phyloP scores from a whole-genome alignment of 106 monocot genomes.

The Chionographis japonica region DNA sequence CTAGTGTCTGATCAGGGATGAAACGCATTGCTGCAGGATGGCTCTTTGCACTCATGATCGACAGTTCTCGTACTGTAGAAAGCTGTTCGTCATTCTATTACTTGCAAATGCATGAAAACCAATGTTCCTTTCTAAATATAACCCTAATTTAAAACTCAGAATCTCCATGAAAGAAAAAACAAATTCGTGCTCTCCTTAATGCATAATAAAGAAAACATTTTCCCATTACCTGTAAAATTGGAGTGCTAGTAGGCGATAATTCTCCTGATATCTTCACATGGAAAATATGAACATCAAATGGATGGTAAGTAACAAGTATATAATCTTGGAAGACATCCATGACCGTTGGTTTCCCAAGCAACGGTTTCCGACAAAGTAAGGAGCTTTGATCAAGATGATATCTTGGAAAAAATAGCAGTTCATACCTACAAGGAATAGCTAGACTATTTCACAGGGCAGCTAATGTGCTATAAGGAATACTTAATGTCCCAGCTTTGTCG shows the following conservation, averaged over 20 bases:
- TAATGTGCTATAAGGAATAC: neutral
- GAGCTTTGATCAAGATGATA: slow-evolving; percentile 99
- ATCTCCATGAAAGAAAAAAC: slow-evolving; percentile 1
- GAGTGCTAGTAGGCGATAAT: slow-evolving; percentile 63
- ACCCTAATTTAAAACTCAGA: neutral
- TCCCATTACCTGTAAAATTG: slow-evolving; percentile 70
- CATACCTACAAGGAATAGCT: slow-evolving; percentile 60
- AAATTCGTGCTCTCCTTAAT: neutral
- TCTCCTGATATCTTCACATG: slow-evolving; percentile 82
- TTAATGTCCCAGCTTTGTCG: neutral
- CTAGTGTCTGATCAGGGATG: slow-evolving; percentile 51
- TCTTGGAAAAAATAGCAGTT: slow-evolving; percentile 93
- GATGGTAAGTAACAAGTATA: slow-evolving; percentile 84
- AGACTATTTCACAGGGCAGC: slow-evolving; percentile 1
- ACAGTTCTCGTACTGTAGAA: slow-evolving; percentile 94
- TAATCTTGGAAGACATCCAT: slow-evolving; percentile 96
- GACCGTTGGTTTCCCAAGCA: slow-evolving; percentile 85
- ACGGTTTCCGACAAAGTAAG: slow-evolving; percentile 70
- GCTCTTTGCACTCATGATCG: slow-evolving; percentile 96
- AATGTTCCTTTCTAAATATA: slow-evolving; percentile 11
- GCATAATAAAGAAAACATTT: neutral
- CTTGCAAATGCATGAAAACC: slow-evolving; percentile 26
- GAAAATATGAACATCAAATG: slow-evolving; percentile 97
- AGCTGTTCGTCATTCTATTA: slow-evolving; percentile 87
- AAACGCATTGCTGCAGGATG: slow-evolving; percentile 93